Conservation (phyloP, 169 alveolate species). For the Babesia sp. region DNA sequence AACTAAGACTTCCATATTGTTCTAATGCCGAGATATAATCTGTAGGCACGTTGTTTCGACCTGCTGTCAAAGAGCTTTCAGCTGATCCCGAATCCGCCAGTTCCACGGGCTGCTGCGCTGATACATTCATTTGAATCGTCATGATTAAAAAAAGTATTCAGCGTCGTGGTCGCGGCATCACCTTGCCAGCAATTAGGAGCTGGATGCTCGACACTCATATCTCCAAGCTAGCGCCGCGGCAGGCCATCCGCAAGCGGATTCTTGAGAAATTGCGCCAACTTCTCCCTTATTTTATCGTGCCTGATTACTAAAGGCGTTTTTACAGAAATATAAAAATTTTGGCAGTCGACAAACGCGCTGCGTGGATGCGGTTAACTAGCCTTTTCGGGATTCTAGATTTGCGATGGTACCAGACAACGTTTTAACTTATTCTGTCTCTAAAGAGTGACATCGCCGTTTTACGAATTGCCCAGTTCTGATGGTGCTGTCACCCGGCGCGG, state of each 20-base stretch:
- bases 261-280: too few relatives aligned
- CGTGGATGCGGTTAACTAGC: too few relatives aligned
- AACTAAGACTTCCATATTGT: slow-evolving; percentile 27
- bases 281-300: too few relatives aligned
- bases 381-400: too few relatives aligned
- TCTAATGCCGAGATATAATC: slow-evolving; percentile 63
- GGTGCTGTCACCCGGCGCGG: not conserved
- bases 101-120: not conserved
- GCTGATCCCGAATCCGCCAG: not conserved
- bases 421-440: too few relatives aligned
- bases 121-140: not conserved
- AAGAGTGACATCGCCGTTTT: too few relatives aligned
- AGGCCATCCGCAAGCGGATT: too few relatives aligned
- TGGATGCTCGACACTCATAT: not conserved
- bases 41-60: slow-evolving; percentile 13
- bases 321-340: too few relatives aligned
- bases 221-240: not conserved
- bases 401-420: too few relatives aligned
- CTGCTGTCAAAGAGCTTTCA: not conserved
- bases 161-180: not conserved
- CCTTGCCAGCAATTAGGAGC: not conserved
- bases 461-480: too few relatives aligned
- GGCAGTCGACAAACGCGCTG: too few relatives aligned
- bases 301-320: too few relatives aligned
- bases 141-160: not conserved